A percentile compares a stretch with the other conserved stretches of the same genome.
phyloP scores from a whole-genome alignment of 2,329 filamentous ascomycete species.

The Mycosphaerella sp. region DNA sequence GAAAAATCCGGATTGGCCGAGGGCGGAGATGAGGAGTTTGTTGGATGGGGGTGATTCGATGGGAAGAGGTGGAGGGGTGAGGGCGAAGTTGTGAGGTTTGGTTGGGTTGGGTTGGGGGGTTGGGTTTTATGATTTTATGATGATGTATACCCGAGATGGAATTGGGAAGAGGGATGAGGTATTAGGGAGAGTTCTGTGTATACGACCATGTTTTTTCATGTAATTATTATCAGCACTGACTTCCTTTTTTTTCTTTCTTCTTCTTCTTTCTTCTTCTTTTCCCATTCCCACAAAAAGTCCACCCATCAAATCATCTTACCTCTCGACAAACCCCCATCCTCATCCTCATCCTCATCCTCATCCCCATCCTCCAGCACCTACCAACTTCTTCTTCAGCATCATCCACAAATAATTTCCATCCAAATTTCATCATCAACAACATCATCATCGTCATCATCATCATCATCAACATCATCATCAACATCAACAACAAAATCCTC shows the following conservation, averaged over 20 bases:
- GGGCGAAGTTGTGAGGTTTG: conserved; percentile 6
- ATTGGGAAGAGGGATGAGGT: background rate
- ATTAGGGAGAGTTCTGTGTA: too few relatives aligned
- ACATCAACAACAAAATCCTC: background rate
- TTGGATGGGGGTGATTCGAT: conserved; percentile 29
- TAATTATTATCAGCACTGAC: too few relatives aligned
- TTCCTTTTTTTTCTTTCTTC: background rate
- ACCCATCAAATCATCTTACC: too few relatives aligned
- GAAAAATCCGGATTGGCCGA: conserved; percentile 51
- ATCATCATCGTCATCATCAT: too few relatives aligned
- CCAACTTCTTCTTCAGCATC: background rate
- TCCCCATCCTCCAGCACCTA: too few relatives aligned
- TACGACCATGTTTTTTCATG: background rate
- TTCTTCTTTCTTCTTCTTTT: background rate
- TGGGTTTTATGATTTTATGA: background rate
- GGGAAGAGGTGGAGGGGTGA: conserved; percentile 18
- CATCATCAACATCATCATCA: too few relatives aligned
- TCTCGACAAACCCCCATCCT: background rate
- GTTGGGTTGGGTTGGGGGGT: background rate
- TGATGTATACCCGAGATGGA: conserved; percentile 1
- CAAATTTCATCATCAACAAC: background rate
- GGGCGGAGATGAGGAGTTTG: conserved; percentile 51
- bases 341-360: too few relatives aligned
- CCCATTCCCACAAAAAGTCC: background rate
- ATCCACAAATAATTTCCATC: background rate